Evolutionary conservation across 2,329 filamentous ascomycete genomes (phyloP), one percentile per base, ranked within the genome.

Genomic region (Bipolaris victoriae): DNA sequence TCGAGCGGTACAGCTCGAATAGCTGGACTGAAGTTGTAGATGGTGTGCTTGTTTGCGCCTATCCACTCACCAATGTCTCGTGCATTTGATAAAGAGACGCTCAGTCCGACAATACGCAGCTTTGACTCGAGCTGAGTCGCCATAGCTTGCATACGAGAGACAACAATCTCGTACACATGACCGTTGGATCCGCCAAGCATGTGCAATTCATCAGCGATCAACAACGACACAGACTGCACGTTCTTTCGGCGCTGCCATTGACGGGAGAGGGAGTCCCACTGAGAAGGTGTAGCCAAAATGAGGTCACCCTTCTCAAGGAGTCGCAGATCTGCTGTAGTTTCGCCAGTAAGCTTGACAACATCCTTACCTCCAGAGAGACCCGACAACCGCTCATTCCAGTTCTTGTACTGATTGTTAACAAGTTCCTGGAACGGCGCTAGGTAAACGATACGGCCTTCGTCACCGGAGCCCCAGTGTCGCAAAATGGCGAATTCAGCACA

Each of bases 91-190:
- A 99, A 83, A 22, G 95, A 96, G 26, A 97, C 95, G 72, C 92
- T 93, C 58, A 99, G 80, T 2, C 92, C 95, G 52, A 99, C 80
- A 45, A 98, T 94, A 49, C 95, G 88, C 80, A 98, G 84, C 9
- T 90, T 87, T 37, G 90, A 87, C 75, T 96, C 90, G 0, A 91
- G 89, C 74, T 97, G 92, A 1, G 91, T 89, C 57, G 92, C 89
- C 73, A 99, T 97, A 63, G 95, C 95, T 74, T 97, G 92, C 90
- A 98, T 97, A 50, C 95, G 89, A 60, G 95, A 97, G n/a, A 99
- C 91, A 50, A 99, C 88, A 50, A 95, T 90, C 80, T 99, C 95
- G 77, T 99, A 99, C 29, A 96, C 84, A 74, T 94, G 96, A 29
- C 95, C 96, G 62, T 87, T 85, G 49, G 89, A 86, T 13, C 92